These are phyloP conservation scores for Colletotrichum chlorophyti DNA, from an alignment of 2,329 filamentous ascomycete species.

Conservation along the genomic window DNA sequence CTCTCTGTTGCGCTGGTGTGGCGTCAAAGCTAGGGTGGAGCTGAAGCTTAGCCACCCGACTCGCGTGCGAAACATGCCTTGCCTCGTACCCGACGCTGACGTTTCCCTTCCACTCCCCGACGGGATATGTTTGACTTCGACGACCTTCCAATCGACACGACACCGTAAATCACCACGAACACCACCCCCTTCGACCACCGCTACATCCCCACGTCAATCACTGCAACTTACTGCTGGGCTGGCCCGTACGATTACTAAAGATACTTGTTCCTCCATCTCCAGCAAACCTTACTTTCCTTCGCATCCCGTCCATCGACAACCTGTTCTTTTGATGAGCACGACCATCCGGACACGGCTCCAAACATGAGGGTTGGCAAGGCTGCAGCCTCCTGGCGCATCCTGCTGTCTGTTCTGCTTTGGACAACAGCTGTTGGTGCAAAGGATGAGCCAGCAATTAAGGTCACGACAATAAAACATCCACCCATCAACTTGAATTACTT, in stretches of 20 bases:
- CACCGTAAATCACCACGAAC: neutral
- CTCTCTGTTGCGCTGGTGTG: constrained; percentile 28
- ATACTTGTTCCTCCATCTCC: neutral
- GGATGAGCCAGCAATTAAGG: constrained; percentile 70
- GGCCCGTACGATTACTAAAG: constrained; percentile 13
- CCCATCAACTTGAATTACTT: constrained; percentile 85
- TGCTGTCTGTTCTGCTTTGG: constrained; percentile 57
- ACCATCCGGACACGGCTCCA: constrained; percentile 40
- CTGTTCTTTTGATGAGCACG: constrained; percentile 50
- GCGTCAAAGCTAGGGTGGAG: constrained; percentile 30
- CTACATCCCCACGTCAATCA: constrained; percentile 13
- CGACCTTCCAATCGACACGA: constrained; percentile 22
- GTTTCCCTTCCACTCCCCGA: constrained; percentile 28
- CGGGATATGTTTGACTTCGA: constrained; percentile 18
- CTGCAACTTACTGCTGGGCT: constrained; percentile 24
- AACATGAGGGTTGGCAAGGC: constrained; percentile 63
- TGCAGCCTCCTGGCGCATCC: constrained; percentile 53
- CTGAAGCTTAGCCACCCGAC: constrained; percentile 30
- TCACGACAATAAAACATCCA: constrained; percentile 69
- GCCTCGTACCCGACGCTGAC: constrained; percentile 29
- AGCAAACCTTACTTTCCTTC: constrained; percentile 1
- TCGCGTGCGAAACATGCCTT: constrained; percentile 30
- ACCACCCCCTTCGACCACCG: no score
- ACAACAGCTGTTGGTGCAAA: constrained; percentile 55
- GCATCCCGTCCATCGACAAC: neutral